These are phyloP conservation scores for Cyberlindnera subsufficiens DNA, from an alignment of 805 yeast genomes.

Conservation along the genomic window DNA sequence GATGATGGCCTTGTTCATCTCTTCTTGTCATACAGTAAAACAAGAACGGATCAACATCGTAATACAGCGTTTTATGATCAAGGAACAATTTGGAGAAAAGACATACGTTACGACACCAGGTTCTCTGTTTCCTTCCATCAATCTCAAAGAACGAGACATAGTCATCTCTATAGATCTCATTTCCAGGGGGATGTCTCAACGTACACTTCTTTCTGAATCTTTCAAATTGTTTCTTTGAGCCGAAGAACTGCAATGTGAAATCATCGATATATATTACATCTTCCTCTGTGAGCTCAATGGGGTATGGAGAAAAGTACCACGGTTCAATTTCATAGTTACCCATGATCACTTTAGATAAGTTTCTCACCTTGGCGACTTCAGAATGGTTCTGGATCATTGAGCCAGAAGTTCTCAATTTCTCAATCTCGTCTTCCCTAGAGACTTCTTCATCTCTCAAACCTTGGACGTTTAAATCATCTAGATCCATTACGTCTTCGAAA, in stretches of 20 bases:
- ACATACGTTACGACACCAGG: conserved; percentile 96
- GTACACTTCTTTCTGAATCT: conserved; percentile 85
- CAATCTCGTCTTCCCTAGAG: conserved; percentile 86
- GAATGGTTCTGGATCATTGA: conserved; percentile 89
- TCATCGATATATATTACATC: conserved; percentile 89
- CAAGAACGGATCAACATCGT: conserved; percentile 96
- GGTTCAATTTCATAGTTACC: conserved; percentile 95
- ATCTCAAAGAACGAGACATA: conserved; percentile 93
- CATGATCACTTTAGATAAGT: conserved; percentile 68
- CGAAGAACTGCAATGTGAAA: conserved; percentile 82
- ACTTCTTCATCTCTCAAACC: conserved; percentile 67
- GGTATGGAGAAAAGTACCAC: conserved; percentile 98
- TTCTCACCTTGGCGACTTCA: conserved; percentile 88
- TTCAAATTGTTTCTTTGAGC: conserved; percentile 86
- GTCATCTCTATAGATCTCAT: conserved; percentile 92
- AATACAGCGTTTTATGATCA: conserved; percentile 94
- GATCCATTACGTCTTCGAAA: conserved; percentile 64
- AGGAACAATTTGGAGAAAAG: conserved; percentile 81
- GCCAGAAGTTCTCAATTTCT: conserved; percentile 88
- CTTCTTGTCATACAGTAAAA: conserved; percentile 93
- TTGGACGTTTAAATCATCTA: conserved; percentile 80
- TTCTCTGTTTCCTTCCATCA: conserved; percentile 92
- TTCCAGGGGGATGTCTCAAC: conserved; percentile 95
- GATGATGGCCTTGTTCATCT: conserved; percentile 88
- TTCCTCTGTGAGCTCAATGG: conserved; percentile 88